These are phyloP conservation scores for Camellia oleifera DNA, from an alignment of 179 eudicot species.

Conservation along the genomic window DNA sequence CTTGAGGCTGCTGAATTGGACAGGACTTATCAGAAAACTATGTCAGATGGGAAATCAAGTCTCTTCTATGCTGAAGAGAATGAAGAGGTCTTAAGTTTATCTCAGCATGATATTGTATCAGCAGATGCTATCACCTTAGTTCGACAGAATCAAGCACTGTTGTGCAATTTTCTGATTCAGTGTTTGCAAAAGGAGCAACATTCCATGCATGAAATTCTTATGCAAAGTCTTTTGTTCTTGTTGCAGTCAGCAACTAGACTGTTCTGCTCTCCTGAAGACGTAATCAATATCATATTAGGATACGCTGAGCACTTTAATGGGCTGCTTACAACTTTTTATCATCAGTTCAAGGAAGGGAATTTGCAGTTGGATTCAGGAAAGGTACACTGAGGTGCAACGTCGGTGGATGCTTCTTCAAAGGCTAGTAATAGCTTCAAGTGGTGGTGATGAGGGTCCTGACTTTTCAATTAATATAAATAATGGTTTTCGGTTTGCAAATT, in stretches of 20 bases:
- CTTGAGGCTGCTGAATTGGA: conserved; percentile 87
- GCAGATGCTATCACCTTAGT: conserved; percentile 81
- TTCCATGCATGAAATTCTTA: conserved; percentile 68
- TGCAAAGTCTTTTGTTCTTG: conserved; percentile 70
- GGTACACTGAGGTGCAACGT: conserved; percentile 57
- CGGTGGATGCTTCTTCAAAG: conserved; percentile 77
- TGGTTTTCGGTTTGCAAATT: conserved; percentile 54
- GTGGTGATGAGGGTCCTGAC: conserved; percentile 41
- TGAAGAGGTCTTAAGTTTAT: conserved; percentile 42
- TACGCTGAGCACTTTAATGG: conserved; percentile 62
- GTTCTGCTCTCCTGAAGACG: conserved; percentile 56
- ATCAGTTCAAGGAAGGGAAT: conserved; percentile 52
- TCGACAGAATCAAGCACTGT: conserved; percentile 65
- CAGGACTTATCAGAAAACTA: conserved; percentile 37
- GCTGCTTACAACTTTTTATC: conserved; percentile 41
- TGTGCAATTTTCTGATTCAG: conserved; percentile 61
- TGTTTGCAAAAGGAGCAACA: conserved; percentile 58
- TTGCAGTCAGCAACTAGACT: conserved; percentile 76
- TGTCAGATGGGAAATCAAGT: conserved; percentile 30
- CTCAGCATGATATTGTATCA: conserved; percentile 40
- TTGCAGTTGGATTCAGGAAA: conserved; percentile 34
- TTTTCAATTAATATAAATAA: conserved; percentile 32
- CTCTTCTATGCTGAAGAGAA: conserved; percentile 39
- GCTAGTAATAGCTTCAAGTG: conserved; percentile 76
- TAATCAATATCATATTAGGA: conserved; percentile 63